phyloP scores from a whole-genome alignment of 768 basidiomycete genomes.

The Dentipellis sp. region DNA sequence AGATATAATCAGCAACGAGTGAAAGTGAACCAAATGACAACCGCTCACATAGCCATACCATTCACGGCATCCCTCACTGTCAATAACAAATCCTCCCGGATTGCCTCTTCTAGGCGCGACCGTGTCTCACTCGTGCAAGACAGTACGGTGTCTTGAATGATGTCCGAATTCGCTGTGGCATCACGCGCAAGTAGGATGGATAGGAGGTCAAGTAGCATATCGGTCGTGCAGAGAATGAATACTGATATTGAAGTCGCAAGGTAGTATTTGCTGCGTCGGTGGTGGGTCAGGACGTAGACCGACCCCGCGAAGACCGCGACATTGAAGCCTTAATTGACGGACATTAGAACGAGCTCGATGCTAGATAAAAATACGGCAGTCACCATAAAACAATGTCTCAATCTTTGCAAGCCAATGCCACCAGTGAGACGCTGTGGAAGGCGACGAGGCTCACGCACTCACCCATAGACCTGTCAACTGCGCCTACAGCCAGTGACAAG shows the following conservation, averaged over 20 bases:
- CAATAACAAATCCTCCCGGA: background rate
- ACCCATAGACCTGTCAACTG: background rate
- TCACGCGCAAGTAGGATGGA: background rate
- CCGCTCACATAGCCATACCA: background rate
- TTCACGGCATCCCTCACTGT: too few relatives aligned
- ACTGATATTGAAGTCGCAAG: background rate
- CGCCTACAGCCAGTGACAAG: background rate
- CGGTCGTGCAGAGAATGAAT: background rate
- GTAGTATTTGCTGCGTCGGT: background rate
- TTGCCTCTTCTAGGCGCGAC: background rate
- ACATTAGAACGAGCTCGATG: background rate
- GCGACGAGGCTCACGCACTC: too few relatives aligned
- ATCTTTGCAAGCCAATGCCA: too few relatives aligned
- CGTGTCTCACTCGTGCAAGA: background rate
- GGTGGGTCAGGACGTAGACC: background rate
- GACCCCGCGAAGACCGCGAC: background rate
- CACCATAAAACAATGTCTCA: too few relatives aligned
- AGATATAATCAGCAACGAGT: background rate
- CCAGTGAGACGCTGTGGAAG: too few relatives aligned
- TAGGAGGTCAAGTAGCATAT: background rate
- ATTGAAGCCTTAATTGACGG: background rate
- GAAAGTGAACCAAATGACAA: background rate
- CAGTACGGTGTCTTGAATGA: background rate
- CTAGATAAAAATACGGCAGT: too few relatives aligned
- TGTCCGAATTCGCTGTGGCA: background rate